phyloP scores from a whole-genome alignment of 75 land plant species.

The Ceratopteris richardii region DNA sequence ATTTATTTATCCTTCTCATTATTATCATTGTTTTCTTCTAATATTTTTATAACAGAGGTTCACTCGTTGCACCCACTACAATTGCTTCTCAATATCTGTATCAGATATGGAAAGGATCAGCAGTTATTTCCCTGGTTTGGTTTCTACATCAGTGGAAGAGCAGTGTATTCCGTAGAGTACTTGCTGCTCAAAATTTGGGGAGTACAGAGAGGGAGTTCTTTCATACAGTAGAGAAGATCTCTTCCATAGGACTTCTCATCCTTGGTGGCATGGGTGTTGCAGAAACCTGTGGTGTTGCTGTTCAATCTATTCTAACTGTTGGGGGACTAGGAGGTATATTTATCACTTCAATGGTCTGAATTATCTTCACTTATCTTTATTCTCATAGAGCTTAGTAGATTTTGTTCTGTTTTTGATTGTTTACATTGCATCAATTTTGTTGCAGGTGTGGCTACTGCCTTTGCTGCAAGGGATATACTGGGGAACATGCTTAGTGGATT shows the following conservation, averaged over 20 bases:
- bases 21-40: no score
- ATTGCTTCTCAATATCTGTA: slow-evolving; percentile 51
- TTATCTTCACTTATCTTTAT: no score
- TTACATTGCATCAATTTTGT: no score
- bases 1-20: no score
- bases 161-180: slow-evolving; percentile 43
- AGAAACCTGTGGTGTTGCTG: slow-evolving; percentile 86
- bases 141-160: slow-evolving; percentile 90
- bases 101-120: slow-evolving; percentile 76
- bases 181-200: slow-evolving; percentile 22
- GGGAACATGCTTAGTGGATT: slow-evolving; percentile 84
- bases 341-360: neutral
- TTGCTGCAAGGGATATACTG: slow-evolving; percentile 86
- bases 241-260: slow-evolving; percentile 56
- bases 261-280: slow-evolving; percentile 77
- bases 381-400: no score
- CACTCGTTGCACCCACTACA: slow-evolving; percentile 64
- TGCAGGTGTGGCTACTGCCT: slow-evolving; percentile 90
- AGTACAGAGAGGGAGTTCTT: slow-evolving; percentile 50
- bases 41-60: slow-evolving; percentile 43
- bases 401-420: neutral
- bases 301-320: slow-evolving; percentile 83
- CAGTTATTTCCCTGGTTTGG: slow-evolving; percentile 67
- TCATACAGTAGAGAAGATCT: slow-evolving; percentile 58
- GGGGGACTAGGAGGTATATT: slow-evolving; percentile 88